Percentiles rank a stretch among this genome's conserved stretches.
These are phyloP conservation scores for Takakia lepidozioides DNA, from an alignment of 225 moss, liverwort and hornwort genomes.

Conservation along the genomic window DNA sequence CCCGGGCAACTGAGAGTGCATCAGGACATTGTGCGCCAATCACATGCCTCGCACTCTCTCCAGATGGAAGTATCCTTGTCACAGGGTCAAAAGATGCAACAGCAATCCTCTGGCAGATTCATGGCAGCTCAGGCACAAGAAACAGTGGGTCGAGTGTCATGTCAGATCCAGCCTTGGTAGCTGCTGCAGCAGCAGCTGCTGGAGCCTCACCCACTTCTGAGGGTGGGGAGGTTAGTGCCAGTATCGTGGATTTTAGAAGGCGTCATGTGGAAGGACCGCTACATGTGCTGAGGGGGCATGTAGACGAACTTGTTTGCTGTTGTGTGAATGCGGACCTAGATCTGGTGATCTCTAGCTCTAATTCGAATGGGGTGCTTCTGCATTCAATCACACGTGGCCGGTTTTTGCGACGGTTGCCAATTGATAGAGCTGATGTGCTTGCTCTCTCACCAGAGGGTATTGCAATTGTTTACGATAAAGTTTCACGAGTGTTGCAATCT, in stretches of 20 bases:
- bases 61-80: constrained; percentile 83
- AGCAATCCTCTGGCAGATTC: constrained; percentile 88
- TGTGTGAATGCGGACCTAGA: constrained; percentile 86
- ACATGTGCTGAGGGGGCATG: constrained; percentile 81
- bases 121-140: constrained; percentile 47
- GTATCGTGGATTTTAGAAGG: constrained; percentile 71
- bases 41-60: constrained; percentile 80
- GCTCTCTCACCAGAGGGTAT: constrained; percentile 83
- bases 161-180: constrained; percentile 72
- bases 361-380: constrained; percentile 71
- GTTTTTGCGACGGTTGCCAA: constrained; percentile 72
- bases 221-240: constrained; percentile 38
- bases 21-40: constrained; percentile 87
- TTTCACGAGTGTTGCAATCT: constrained; percentile 62
- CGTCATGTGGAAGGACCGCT: constrained; percentile 92
- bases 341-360: constrained; percentile 79
- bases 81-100: constrained; percentile 90
- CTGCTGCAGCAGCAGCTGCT: constrained; percentile 70
- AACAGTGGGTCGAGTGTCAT: constrained; percentile 54
- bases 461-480: constrained; percentile 60
- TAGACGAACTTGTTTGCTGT: constrained; percentile 80
- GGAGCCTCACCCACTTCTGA: constrained; percentile 38
- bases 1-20: constrained; percentile 80
- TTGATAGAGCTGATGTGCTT: constrained; percentile 74
- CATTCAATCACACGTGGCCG: constrained; percentile 82